phyloP scores from a whole-genome alignment of 2,329 filamentous ascomycete genomes.

The Onygenales sp. region DNA sequence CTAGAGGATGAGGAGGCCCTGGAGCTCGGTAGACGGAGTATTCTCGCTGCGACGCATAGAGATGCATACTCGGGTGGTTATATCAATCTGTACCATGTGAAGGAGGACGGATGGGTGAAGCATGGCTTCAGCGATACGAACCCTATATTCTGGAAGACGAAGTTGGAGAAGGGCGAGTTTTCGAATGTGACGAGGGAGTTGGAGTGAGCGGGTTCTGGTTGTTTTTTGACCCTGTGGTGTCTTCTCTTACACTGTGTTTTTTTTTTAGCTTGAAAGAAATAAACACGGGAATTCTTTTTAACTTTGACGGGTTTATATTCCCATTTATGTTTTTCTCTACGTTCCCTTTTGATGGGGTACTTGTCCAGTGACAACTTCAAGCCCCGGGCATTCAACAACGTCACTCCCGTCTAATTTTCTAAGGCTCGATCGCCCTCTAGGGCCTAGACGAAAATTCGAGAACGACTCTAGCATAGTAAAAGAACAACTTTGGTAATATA shows the following conservation, averaged over 20 bases:
- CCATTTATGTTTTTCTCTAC: neutral
- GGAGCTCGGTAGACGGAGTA: conserved; percentile 82
- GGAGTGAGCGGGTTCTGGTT: conserved; percentile 12
- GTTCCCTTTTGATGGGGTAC: neutral
- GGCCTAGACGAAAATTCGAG: too few relatives aligned
- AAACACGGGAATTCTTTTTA: neutral
- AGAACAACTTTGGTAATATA: neutral
- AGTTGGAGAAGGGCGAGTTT: conserved; percentile 97
- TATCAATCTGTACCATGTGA: conserved; percentile 98
- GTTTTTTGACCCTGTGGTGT: neutral
- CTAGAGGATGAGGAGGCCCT: conserved; percentile 78
- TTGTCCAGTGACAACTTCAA: too few relatives aligned
- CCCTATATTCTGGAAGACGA: conserved; percentile 99
- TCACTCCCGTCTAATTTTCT: too few relatives aligned
- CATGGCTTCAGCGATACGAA: conserved; percentile 98
- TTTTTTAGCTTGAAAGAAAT: conserved; percentile 1
- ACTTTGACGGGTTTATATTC: neutral
- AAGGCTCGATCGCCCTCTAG: too few relatives aligned
- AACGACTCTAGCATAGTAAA: neutral
- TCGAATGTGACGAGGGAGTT: conserved; percentile 81
- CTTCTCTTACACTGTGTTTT: neutral
- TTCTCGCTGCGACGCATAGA: conserved; percentile 89
- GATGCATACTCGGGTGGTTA: conserved; percentile 98
- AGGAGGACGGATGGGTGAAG: conserved; percentile 98
- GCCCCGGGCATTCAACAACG: too few relatives aligned